A percentile compares a stretch with the other conserved stretches of the same genome.
Conservation (phyloP, 2,329 filamentous ascomycete genomes). For the Fusarium denticulatum region DNA sequence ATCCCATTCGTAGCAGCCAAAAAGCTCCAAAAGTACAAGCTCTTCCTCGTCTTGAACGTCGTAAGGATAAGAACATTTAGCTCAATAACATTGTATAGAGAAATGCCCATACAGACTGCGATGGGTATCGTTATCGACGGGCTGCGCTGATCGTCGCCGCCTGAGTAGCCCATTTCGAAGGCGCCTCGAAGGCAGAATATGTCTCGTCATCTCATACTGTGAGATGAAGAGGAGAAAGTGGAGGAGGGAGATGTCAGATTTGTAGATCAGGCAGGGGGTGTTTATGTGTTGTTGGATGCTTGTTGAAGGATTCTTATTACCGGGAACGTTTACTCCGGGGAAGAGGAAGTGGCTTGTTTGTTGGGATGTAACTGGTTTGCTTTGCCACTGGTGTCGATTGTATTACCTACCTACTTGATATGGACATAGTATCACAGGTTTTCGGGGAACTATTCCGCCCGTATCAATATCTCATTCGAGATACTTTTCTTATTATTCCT, state of each 20-base stretch:
- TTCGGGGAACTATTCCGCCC: not conserved
- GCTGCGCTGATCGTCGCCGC: constrained; percentile 4
- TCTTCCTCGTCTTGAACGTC: constrained; percentile 46
- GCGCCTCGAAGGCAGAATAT: not conserved
- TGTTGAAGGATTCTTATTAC: not conserved
- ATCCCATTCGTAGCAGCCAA: constrained; percentile 48
- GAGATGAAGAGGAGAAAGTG: not conserved
- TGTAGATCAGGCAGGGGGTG: not conserved
- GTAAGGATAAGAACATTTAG: constrained; percentile 46
- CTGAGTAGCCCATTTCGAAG: constrained; percentile 17
- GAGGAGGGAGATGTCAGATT: not conserved
- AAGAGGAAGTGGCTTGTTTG: constrained; percentile 4
- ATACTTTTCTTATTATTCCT: not conserved
- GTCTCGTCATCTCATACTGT: not conserved
- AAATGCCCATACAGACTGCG: constrained; percentile 34
- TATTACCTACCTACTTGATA: not conserved
- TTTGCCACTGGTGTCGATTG: not conserved
- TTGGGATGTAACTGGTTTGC: not conserved
- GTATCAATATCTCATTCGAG: no score
- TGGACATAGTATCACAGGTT: not conserved
- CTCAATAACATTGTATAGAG: constrained; percentile 48
- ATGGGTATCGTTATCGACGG: not conserved
- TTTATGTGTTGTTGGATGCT: not conserved
- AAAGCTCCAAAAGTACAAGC: constrained; percentile 53
- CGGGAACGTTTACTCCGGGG: not conserved